Percentiles rank a stretch among this genome's conserved stretches.
These are phyloP conservation scores for Suhomyces coccinellae DNA, from an alignment of 1,139 yeast species.

Conservation along the genomic window DNA sequence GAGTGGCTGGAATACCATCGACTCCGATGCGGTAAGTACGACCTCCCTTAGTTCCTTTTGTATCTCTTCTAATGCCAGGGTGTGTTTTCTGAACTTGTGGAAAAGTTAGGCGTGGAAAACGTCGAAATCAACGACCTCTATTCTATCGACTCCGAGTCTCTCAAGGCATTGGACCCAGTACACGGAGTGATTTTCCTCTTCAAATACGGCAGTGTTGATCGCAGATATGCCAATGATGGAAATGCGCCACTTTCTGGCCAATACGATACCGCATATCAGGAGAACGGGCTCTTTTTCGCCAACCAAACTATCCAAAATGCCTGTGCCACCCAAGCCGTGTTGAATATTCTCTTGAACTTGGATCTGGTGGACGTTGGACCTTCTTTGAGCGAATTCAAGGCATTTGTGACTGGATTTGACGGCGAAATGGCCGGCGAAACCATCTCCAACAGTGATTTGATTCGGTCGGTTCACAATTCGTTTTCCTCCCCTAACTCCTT, in stretches of 20 bases:
- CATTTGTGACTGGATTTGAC: slow-evolving; percentile 57
- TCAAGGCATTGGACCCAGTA: slow-evolving; percentile 43
- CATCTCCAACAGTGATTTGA: slow-evolving; percentile 59
- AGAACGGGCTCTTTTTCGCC: slow-evolving; percentile 55
- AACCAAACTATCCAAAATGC: slow-evolving; percentile 69
- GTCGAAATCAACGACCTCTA: slow-evolving; percentile 63
- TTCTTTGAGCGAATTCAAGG: slow-evolving; percentile 49
- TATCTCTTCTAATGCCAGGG: slow-evolving; percentile 39
- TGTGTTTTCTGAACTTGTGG: slow-evolving; percentile 67
- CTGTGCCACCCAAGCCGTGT: slow-evolving; percentile 78
- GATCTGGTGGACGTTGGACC: slow-evolving; percentile 49
- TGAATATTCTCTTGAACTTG: slow-evolving; percentile 52
- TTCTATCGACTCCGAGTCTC: slow-evolving; percentile 51
- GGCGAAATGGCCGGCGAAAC: slow-evolving; percentile 63
- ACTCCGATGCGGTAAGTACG: slow-evolving; percentile 60
- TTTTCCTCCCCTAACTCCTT: slow-evolving; percentile 56
- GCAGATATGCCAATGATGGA: slow-evolving; percentile 27
- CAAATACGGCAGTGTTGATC: slow-evolving; percentile 52
- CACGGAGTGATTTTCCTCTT: slow-evolving; percentile 66
- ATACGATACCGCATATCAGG: slow-evolving; percentile 42
- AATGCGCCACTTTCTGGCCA: slow-evolving; percentile 45
- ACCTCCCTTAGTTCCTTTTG: too few relatives aligned
- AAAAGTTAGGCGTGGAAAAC: slow-evolving; percentile 54
- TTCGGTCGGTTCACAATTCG: slow-evolving; percentile 62
- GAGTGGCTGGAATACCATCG: slow-evolving; percentile 66